A percentile compares a stretch with the other conserved stretches of the same genome.
These are phyloP conservation scores for Penicillium sp. DNA, from an alignment of 2,329 filamentous ascomycete species.

Conservation along the genomic window DNA sequence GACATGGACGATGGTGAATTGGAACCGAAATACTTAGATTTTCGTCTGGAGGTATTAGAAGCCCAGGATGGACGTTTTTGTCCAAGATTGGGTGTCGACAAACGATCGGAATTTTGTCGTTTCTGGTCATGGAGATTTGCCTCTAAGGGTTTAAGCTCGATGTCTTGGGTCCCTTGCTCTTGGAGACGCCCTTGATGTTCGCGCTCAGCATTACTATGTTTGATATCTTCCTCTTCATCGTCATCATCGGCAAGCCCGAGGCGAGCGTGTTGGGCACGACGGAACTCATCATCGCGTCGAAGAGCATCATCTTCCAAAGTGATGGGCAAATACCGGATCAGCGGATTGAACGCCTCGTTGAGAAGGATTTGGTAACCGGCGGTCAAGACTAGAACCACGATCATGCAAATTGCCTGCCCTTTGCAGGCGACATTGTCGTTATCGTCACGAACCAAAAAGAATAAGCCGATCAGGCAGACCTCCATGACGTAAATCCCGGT, in stretches of 20 bases:
- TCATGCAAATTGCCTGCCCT: slow-evolving; percentile 81
- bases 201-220: slow-evolving; percentile 47
- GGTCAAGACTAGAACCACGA: slow-evolving; percentile 70
- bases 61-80: slow-evolving; percentile 44
- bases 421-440: slow-evolving; percentile 59
- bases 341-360: slow-evolving; percentile 77
- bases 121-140: slow-evolving; percentile 21
- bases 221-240: slow-evolving; percentile 48
- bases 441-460: slow-evolving; percentile 71
- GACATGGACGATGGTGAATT: slow-evolving; percentile 36
- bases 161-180: slow-evolving; percentile 47
- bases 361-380: slow-evolving; percentile 74
- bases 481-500: slow-evolving; percentile 95
- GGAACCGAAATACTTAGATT: slow-evolving; percentile 42
- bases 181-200: slow-evolving; percentile 42
- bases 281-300: slow-evolving; percentile 84
- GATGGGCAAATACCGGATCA: slow-evolving; percentile 87
- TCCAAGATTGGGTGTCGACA: slow-evolving; percentile 25
- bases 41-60: slow-evolving; percentile 41
- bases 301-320: slow-evolving; percentile 95
- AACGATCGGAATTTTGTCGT: slow-evolving; percentile 10
- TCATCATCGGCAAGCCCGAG: slow-evolving; percentile 61
- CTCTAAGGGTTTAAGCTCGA: slow-evolving; percentile 46
- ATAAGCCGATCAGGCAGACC: slow-evolving; percentile 81
- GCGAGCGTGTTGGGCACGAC: slow-evolving; percentile 69